Conservation (phyloP, 1,284 basidiomycete species). For the Cystobasidium sp. region DNA sequence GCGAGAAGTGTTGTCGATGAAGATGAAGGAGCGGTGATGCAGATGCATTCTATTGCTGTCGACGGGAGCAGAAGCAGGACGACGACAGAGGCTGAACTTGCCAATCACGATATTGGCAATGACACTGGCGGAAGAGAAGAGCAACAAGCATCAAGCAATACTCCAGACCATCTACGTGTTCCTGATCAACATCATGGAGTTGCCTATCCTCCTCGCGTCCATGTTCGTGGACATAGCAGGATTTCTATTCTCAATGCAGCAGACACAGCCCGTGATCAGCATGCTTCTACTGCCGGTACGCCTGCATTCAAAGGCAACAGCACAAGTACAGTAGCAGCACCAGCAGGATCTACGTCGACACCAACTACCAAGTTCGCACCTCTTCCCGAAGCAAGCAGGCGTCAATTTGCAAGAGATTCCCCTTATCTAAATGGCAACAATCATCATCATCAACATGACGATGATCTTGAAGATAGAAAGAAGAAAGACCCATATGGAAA, state of each 20-base stretch:
- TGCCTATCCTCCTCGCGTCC: constrained; percentile 18
- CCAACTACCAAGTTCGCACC: constrained; percentile 23
- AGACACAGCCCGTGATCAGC: not conserved
- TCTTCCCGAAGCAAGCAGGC: constrained; percentile 14
- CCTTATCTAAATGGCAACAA: not conserved
- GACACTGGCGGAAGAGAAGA: not conserved
- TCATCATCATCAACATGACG: constrained; percentile 9
- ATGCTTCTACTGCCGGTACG: not conserved
- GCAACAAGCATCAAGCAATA: not conserved
- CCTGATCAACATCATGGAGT: not conserved
- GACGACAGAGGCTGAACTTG: too few relatives aligned
- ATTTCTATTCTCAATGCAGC: not conserved
- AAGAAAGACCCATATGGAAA: not conserved
- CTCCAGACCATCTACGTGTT: not conserved
- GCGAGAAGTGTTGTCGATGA: not conserved
- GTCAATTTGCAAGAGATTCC: constrained; percentile 12
- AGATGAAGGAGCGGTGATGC: too few relatives aligned
- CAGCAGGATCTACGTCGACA: too few relatives aligned
- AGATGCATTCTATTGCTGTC: too few relatives aligned
- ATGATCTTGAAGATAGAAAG: not conserved
- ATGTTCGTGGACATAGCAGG: not conserved
- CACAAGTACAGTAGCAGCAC: not conserved
- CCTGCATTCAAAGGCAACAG: not conserved
- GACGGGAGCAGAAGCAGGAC: too few relatives aligned
- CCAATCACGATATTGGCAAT: constrained; percentile 1